Conservation (phyloP, 2,329 filamentous ascomycete species). For the Fusarium guadeloupense region DNA sequence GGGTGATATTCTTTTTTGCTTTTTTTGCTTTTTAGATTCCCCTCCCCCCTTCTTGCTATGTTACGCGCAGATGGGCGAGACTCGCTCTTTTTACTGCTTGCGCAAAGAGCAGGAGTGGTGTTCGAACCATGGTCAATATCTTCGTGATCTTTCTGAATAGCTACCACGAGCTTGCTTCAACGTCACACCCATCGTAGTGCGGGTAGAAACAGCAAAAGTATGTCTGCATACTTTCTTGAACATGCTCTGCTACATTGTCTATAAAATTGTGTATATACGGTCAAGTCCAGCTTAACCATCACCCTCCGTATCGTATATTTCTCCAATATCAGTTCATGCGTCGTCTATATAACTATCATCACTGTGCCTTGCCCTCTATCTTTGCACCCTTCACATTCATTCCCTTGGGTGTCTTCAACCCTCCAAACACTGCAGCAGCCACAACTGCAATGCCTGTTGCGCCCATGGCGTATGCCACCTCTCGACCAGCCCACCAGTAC, state of each 20-base stretch:
- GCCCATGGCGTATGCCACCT: conserved; percentile 84
- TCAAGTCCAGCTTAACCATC: conserved; percentile 31
- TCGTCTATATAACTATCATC: not conserved
- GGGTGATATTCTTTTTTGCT: conserved; percentile 35
- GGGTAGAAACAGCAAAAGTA: not conserved
- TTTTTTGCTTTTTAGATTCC: conserved; percentile 27
- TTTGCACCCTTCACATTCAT: conserved; percentile 33
- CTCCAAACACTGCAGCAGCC: conserved; percentile 73
- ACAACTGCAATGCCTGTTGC: conserved; percentile 83
- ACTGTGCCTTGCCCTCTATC: conserved; percentile 29
- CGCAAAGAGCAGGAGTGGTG: not conserved
- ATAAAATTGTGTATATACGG: not conserved
- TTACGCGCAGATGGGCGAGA: no score
- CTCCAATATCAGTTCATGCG: not conserved
- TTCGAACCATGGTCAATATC: not conserved
- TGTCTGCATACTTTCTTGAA: not conserved
- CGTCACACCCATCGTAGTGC: not conserved
- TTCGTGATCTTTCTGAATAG: not conserved
- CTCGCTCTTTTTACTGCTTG: not conserved
- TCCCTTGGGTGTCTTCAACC: conserved; percentile 70
- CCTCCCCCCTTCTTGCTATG: not conserved
- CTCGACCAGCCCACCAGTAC: conserved; percentile 97
- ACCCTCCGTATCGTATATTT: not conserved
- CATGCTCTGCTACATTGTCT: conserved; percentile 4
- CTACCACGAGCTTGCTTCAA: not conserved